Evolutionary conservation across 441 rosid genomes (phyloP), one percentile per base, ranked within the genome.

Genomic region (Jatropha multifida): DNA sequence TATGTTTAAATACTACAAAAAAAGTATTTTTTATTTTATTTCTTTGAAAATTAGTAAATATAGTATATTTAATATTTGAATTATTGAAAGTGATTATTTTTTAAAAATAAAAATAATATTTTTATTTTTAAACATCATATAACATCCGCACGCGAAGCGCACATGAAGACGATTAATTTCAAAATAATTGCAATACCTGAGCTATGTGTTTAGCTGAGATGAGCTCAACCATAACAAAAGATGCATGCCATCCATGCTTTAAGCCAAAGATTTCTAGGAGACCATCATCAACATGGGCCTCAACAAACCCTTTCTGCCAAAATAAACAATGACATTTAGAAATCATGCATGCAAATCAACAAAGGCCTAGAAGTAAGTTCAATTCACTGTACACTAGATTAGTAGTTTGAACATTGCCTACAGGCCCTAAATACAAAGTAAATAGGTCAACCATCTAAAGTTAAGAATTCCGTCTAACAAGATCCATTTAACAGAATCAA

Each of bases 201-300:
- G 97, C 96, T 78, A 94, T 90, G 85, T 96, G 99, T 81, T 96
- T 96, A 38, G 99, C 99, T 5, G 97, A 88, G 75, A 96, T 96
- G 82, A 96, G 97, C 78, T 96, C 99, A 74, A 92, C 98, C 99
- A 96, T 94, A 26, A 96, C 98, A 55, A 96, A 92, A 2, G 98
- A 96, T 54, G 99, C 98, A 84, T 96, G 99, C 98, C 99, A 96
- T 74, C 92, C 98, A 82, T 96, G 99, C 87, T 96, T 96, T 74
- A 94, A 80, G 38, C 98, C 98, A 80, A 94, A 96, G 69, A 96
- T 92, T 85, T 96, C 98, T 44, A 96, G 86, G 42, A 96, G 89
- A 61, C 99, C 98, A 82, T 96, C 99, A 80, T 91, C 97, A 17
- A 85, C 90, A 77, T 90, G 92, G 18, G 99, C 97, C 84, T 92